Evolutionary conservation across 176 grass and related monocot species (phyloP), one percentile per base, ranked within the genome.

Genomic region (Bonia amplexicaulis): DNA sequence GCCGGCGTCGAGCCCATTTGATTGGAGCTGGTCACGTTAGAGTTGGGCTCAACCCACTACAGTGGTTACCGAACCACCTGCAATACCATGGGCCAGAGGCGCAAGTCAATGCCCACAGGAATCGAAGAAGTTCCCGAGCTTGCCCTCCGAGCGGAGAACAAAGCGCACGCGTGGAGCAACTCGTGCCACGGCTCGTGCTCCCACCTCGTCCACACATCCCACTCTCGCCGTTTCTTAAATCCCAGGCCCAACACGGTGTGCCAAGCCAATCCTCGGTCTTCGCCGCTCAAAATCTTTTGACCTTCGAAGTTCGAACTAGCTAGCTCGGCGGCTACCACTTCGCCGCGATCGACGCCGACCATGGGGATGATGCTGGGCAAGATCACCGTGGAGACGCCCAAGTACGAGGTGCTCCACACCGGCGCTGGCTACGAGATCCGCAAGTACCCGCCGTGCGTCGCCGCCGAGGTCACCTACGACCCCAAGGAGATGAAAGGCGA

Each of bases 371-470:
- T 98, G 1, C 69, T 98, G 3, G 93, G 96, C 15, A 98, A 89
- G 82, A 98, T 98, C 87, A 85, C 85, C 35, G 96, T 89, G 57
- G 96, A 98, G 91, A 95, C 85, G 51, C 96, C 96, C 4, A 98
- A 98, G 76, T 86, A 93, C 76, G 93, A 98, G 71, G 86, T 98
- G 78, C 26, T 95, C 75, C 87, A 89, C 85, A 26, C 87, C 23
- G 92, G 89, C 74, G 66, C 83, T 39, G 96, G 94, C 84, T 98
- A 98, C 80, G 96, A 98, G 96, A 90, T 98, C 82, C 87, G 91
- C 72, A 89, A 66, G 79, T 98, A 98, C 87, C 76, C 87, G 12
- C 82, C 89, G 11, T 90, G 87, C 66, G 86, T 98, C 60, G 53
- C 86, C 39, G 96, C 96, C 25, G 93, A 98, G 91, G 88, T 87